Base-by-base conservation (phyloP, 164 flowering plant species). In the Vitis amurensis region DNA sequence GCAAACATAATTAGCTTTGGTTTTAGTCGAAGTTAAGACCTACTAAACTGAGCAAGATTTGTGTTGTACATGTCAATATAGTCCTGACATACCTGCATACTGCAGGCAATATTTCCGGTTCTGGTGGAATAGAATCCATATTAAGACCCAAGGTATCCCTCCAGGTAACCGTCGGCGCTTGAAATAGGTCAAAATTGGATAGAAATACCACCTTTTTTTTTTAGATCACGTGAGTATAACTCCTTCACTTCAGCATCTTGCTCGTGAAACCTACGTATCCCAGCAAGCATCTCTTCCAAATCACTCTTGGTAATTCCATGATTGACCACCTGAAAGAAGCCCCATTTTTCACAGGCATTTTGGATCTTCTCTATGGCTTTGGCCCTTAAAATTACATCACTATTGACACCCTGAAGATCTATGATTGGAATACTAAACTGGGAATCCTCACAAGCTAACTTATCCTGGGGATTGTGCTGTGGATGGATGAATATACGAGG, bases 291-390 rank as follows among this genome's bases (percentile, higher is more conserved):
- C 13, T 68, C 79, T 3, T 79, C 82, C 78, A 82, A 4, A 2
- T 77, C 71, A 2, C 31, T 52, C 2, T 3, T 1, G 2, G 74
- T 79, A 37, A 86, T 72, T 1, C 86, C 84, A 71, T 84, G 90
- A 64, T 81, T 81, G 50, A 81, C 56, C 61, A 82, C 79, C 66
- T 81, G 82, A 19, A 86, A 83, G 67, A 86, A 83, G 8, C 86
- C 88, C 80, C 84, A 79, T 1, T 16, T 67, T 59, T 80, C 78
- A 0, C 71, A 29, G 11, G 86, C 90, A 8, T 13, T 15, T 19
- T 67, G 50, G 13, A 86, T 66, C 60, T 77, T 9, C 1, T 74
- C 75, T 0, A 81, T 67, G 3, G 77, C 65, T 60, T 73, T 67
- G 3, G 19, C 10, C 3, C 76, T 74, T 4, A 6, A 30, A 27